Percentiles rank a stretch among this genome's conserved stretches.
Conservation (phyloP, 768 basidiomycete species). For the Pleurotus tuoliensis region DNA sequence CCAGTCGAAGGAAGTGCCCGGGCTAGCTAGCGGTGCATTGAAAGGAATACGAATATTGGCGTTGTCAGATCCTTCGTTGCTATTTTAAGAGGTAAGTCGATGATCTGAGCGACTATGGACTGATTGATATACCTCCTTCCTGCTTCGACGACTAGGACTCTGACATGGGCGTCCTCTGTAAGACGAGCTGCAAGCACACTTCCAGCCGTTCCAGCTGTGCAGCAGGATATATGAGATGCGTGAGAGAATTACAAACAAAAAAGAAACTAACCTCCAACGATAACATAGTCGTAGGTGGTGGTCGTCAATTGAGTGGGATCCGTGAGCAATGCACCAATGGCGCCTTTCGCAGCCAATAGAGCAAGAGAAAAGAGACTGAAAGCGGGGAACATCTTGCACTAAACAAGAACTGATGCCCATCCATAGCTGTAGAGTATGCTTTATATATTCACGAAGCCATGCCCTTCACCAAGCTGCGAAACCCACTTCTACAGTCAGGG, state of each 20-base stretch:
- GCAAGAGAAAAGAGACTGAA: background rate
- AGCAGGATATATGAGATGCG: background rate
- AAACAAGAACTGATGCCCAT: too few species aligned
- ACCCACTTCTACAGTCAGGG: too few species aligned
- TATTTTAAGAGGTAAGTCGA: slow-evolving; percentile 4
- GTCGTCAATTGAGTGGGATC: background rate
- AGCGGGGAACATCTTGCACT: background rate
- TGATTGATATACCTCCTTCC: slow-evolving; percentile 20
- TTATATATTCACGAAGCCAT: too few species aligned
- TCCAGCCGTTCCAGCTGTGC: slow-evolving; percentile 18
- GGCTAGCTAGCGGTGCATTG: slow-evolving; percentile 2
- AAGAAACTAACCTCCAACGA: background rate
- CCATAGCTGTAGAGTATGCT: too few species aligned
- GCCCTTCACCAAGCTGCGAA: too few species aligned
- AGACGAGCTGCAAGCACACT: slow-evolving; percentile 26
- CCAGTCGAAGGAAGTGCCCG: slow-evolving; percentile 24
- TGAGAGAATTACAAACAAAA: too few species aligned
- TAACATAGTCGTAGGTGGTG: background rate
- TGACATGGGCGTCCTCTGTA: slow-evolving; percentile 19
- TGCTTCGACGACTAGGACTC: slow-evolving; percentile 28
- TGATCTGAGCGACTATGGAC: background rate
- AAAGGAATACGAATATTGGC: slow-evolving; percentile 17
- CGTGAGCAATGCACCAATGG: background rate
- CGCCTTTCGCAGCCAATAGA: background rate
- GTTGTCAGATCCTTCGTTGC: slow-evolving; percentile 15